These are phyloP conservation scores for Chiua virens DNA, from an alignment of 768 basidiomycete species.

Conservation along the genomic window DNA sequence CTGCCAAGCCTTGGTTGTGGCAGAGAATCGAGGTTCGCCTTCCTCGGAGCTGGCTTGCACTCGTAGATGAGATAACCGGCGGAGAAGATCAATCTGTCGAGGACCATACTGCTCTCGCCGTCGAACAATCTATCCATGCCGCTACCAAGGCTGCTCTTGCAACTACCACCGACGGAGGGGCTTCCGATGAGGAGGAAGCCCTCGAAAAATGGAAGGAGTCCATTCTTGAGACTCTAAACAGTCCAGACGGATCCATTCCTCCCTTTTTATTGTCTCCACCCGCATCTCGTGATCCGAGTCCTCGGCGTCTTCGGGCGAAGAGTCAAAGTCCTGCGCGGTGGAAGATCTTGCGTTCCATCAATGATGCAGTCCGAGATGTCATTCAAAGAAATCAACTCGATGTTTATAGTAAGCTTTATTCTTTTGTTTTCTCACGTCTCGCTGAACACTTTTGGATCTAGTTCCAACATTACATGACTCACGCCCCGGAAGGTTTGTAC, in stretches of 20 bases:
- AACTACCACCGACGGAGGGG: constrained; percentile 37
- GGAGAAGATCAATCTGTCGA: constrained; percentile 51
- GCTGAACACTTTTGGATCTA: constrained; percentile 24
- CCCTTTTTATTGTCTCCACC: constrained; percentile 76
- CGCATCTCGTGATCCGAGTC: constrained; percentile 82
- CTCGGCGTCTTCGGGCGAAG: constrained; percentile 69
- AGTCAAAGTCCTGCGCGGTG: constrained; percentile 83
- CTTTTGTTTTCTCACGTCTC: constrained; percentile 2
- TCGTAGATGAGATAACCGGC: constrained; percentile 78
- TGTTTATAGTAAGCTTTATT: constrained; percentile 59
- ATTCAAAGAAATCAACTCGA: constrained; percentile 64
- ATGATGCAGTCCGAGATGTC: constrained; percentile 72
- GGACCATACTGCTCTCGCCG: constrained; percentile 60
- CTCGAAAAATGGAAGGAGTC: constrained; percentile 57
- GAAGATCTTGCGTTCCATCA: constrained; percentile 79
- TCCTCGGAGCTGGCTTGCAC: constrained; percentile 80
- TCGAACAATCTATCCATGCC: constrained; percentile 66
- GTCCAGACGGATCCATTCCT: constrained; percentile 70
- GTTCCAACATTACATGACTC: constrained; percentile 72
- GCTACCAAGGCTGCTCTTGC: constrained; percentile 64
- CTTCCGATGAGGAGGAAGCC: constrained; percentile 39
- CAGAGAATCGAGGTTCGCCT: constrained; percentile 78
- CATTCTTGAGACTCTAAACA: constrained; percentile 55
- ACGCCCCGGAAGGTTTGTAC: constrained; percentile 77
- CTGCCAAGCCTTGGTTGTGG: constrained; percentile 90